These are phyloP conservation scores for Boletus speciosus DNA, from an alignment of 768 basidiomycete genomes.

Conservation along the genomic window DNA sequence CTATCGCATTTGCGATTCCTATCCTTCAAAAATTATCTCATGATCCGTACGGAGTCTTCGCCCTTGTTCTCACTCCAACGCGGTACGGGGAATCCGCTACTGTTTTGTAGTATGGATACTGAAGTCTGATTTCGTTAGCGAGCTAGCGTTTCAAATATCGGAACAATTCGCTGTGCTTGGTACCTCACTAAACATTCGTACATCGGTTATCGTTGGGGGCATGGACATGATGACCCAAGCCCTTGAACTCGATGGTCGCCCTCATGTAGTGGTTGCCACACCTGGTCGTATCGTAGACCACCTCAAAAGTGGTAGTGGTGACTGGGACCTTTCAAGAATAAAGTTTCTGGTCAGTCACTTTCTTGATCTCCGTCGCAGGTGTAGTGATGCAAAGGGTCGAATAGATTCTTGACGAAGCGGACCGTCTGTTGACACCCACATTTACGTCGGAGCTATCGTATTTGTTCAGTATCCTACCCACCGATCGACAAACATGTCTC, in stretches of 20 bases:
- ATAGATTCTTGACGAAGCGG: conserved; percentile 95
- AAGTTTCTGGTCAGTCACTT: conserved; percentile 67
- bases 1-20: conserved; percentile 93
- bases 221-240: conserved; percentile 99
- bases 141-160: conserved; percentile 94
- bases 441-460: conserved; percentile 83
- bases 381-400: background rate
- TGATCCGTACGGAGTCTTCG: conserved; percentile 95
- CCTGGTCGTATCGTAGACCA: conserved; percentile 95
- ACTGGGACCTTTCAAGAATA: conserved; percentile 83
- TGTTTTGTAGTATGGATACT: background rate
- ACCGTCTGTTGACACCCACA: conserved; percentile 83
- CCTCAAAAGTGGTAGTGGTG: conserved; percentile 64
- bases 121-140: conserved; percentile 44
- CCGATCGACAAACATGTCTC: conserved; percentile 89
- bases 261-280: conserved; percentile 93
- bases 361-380: background rate
- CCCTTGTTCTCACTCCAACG: conserved; percentile 91
- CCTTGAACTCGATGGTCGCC: conserved; percentile 75
- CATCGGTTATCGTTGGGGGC: conserved; percentile 90
- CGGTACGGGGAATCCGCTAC: conserved; percentile 48
- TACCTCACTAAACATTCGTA: conserved; percentile 72
- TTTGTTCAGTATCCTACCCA: conserved; percentile 74
- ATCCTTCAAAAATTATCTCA: conserved; percentile 83
- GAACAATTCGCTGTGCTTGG: conserved; percentile 96